Evolutionary conservation across 257 asterid species (phyloP), one percentile per base, ranked within the genome.

Genomic region (Solanum lycopersicoides): DNA sequence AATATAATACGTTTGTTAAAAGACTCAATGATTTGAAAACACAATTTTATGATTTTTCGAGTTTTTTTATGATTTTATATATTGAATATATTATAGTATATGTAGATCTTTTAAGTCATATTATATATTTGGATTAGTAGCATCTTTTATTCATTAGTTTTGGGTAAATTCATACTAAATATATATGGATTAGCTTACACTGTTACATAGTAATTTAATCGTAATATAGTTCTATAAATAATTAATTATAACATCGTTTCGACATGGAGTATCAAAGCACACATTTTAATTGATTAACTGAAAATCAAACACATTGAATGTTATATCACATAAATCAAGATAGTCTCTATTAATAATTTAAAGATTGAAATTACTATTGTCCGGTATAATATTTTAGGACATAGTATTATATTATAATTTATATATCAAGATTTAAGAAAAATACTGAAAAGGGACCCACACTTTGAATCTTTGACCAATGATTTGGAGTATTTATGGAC

Each of bases 391-490:
- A 2, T 18, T 2, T 25, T 66, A 66, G 28, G 5, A 9, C 25
- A 59, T 59, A 59, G 1, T 63, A 63, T 23, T 63, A 53, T 44
- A 74, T 9, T 68, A 44, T 47, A 75, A 34, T 47, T 53, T 53
- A 2, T 53, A 18, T 0, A 59, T 25, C 15, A 23, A 75, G 63
- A 89, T 25, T 37, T 21, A 23, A 14, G 7, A 13, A 63, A 6
- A 39, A 39, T 37, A 83, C 0, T 37, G 0, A 6, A n/a, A 10
- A 45, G 77, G 86, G 69, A 1, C 85, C 47, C 35, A 25, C 30
- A 3, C 28, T 41, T 72, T 25, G 35, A 32, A 77, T 60, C 59
- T 44, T 88, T 82, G 87, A 79, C 90, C 86, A 86, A 89, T 88
- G 35, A 34, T 34, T 44, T 73, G 59, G 25, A 35, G 77, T 53